A percentile compares a stretch with the other conserved stretches of the same genome.
Conservation (phyloP, 345 rosid genomes). For the Eucalyptus erythrocorys region DNA sequence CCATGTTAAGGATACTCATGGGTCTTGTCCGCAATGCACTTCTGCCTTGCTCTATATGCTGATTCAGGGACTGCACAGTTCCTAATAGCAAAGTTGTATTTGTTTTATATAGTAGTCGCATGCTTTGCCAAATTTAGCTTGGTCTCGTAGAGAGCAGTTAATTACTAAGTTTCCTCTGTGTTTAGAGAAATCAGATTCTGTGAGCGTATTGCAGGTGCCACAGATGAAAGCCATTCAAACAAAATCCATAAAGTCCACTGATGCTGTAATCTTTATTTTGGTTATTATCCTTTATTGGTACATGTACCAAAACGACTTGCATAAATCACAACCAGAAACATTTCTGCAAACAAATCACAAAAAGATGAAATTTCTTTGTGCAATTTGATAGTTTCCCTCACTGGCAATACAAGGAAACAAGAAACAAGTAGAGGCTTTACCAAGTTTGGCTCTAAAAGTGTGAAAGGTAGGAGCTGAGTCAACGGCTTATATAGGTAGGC, state of each 20-base stretch:
- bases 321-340: background rate
- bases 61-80: background rate
- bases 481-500: background rate
- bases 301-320: background rate
- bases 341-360: background rate
- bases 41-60: background rate
- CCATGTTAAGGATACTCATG: background rate
- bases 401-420: background rate
- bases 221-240: background rate
- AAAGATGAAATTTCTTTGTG: background rate
- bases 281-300: background rate
- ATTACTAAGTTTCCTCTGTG: background rate
- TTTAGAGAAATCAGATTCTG: background rate
- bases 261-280: background rate
- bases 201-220: background rate
- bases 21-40: background rate
- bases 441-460: background rate
- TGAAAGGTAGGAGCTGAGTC: background rate
- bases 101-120: background rate
- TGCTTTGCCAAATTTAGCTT: background rate
- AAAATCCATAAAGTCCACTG: background rate
- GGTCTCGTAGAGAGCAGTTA: background rate
- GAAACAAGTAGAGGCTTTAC: background rate
- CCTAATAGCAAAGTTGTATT: background rate
- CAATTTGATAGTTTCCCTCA: background rate